A percentile compares a stretch with the other conserved stretches of the same genome.
These are phyloP conservation scores for Acacia concinna DNA, from an alignment of 331 rosid species.

Conservation along the genomic window DNA sequence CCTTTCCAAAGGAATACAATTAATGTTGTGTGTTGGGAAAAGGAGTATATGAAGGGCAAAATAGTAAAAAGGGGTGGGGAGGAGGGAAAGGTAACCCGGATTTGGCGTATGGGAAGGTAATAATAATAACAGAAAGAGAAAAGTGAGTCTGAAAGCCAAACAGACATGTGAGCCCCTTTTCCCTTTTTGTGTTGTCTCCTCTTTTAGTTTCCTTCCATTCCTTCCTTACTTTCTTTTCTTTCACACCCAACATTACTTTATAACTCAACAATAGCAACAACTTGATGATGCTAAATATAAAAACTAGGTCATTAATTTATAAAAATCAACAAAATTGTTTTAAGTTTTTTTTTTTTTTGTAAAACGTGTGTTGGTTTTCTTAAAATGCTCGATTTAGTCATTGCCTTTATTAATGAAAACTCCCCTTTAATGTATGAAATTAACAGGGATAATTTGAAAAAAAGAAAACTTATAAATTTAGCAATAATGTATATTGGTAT, in stretches of 20 bases:
- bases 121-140: slow-evolving; percentile 24
- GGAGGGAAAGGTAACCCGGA: slow-evolving; percentile 40
- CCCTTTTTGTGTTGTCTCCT: slow-evolving; percentile 11
- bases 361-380: too few species aligned
- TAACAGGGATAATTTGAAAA: too few species aligned
- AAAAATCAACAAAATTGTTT: too few species aligned
- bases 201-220: slow-evolving; percentile 15
- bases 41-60: background rate
- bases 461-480: too few species aligned
- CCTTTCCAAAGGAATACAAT: background rate
- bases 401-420: background rate
- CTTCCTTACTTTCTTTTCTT: background rate
- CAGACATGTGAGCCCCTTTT: slow-evolving; percentile 14
- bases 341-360: too few species aligned
- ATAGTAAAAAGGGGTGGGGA: background rate
- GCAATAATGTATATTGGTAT: background rate
- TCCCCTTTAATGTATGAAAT: background rate
- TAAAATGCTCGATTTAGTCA: background rate
- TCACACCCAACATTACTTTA: background rate
- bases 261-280: too few species aligned
- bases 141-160: background rate
- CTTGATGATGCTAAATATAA: too few species aligned
- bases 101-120: slow-evolving; percentile 34
- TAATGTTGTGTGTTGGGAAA: background rate
- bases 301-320: too few species aligned